These are phyloP conservation scores for Maudiozyma saulgeensis DNA, from an alignment of 805 yeast genomes.

Conservation along the genomic window DNA sequence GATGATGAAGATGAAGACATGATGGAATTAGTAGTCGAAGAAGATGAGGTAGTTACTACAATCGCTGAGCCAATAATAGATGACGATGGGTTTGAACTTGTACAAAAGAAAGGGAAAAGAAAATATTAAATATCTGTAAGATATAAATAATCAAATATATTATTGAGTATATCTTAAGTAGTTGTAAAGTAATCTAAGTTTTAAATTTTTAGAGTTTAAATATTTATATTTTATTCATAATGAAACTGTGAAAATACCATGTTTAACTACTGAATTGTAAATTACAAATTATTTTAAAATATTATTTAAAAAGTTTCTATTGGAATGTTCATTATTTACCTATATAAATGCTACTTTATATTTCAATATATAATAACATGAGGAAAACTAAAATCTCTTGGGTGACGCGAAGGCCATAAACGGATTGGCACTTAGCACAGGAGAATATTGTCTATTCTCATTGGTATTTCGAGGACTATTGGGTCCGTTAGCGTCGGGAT, in stretches of 20 bases:
- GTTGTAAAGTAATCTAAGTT: too few relatives aligned
- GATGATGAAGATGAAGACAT: slow-evolving; percentile 36
- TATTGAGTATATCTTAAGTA: too few relatives aligned
- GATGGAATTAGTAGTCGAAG: slow-evolving; percentile 31
- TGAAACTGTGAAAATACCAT: too few relatives aligned
- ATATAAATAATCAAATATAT: not conserved
- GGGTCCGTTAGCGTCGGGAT: not conserved
- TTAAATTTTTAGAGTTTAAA: too few relatives aligned
- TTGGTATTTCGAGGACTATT: not conserved
- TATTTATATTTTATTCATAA: too few relatives aligned
- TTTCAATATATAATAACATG: not conserved
- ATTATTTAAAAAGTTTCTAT: too few relatives aligned
- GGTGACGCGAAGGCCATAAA: slow-evolving; percentile 4
- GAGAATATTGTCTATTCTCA: slow-evolving; percentile 2
- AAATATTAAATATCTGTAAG: not conserved
- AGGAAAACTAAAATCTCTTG: slow-evolving; percentile 1
- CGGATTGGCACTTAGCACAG: slow-evolving; percentile 1
- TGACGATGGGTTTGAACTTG: slow-evolving; percentile 91
- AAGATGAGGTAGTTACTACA: slow-evolving; percentile 1
- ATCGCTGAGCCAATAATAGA: slow-evolving; percentile 57
- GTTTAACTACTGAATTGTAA: too few relatives aligned
- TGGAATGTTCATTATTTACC: not conserved
- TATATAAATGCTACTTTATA: not conserved
- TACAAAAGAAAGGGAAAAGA: slow-evolving; percentile 49
- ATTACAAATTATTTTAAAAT: too few relatives aligned